A percentile compares a stretch with the other conserved stretches of the same genome.
phyloP scores from a whole-genome alignment of 1,284 basidiomycete species.

The Ceratobasidium sp. region DNA sequence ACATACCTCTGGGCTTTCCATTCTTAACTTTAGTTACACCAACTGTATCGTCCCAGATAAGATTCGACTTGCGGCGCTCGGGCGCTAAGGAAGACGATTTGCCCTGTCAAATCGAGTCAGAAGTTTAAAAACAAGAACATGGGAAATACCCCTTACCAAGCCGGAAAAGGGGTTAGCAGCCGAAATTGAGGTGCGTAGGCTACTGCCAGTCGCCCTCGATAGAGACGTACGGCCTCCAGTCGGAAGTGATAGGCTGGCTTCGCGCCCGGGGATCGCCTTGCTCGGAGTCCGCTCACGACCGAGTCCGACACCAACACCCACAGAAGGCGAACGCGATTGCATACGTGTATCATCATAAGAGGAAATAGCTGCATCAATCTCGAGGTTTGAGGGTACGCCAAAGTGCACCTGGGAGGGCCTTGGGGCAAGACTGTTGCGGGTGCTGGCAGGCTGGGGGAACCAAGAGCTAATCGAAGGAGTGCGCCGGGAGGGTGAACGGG shows the following conservation, averaged over 20 bases:
- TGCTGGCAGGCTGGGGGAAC: conserved; percentile 33
- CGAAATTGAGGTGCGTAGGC: conserved; percentile 18
- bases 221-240: background rate
- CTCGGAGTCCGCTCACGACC: conserved; percentile 30
- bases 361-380: conserved; percentile 30
- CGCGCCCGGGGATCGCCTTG: background rate
- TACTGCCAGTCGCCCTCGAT: conserved; percentile 19
- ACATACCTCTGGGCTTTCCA: conserved; percentile 7
- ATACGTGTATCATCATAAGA: conserved; percentile 21
- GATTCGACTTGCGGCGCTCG: conserved; percentile 18
- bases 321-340: conserved; percentile 27
- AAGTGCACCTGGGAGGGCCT: conserved; percentile 29
- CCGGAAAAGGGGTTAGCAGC: conserved; percentile 32
- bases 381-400: conserved; percentile 12
- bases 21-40: conserved; percentile 18
- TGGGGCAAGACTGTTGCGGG: conserved; percentile 29
- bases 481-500: conserved; percentile 19
- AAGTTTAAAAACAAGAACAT: background rate
- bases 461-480: conserved; percentile 20
- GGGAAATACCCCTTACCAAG: conserved; percentile 5
- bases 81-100: conserved; percentile 28
- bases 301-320: conserved; percentile 18
- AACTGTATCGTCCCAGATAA: conserved; percentile 25
- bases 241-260: conserved; percentile 11
- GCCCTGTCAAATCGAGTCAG: conserved; percentile 9